These are phyloP conservation scores for Sequoia sempervirens DNA, from an alignment of 75 land plant species.

Conservation along the genomic window DNA sequence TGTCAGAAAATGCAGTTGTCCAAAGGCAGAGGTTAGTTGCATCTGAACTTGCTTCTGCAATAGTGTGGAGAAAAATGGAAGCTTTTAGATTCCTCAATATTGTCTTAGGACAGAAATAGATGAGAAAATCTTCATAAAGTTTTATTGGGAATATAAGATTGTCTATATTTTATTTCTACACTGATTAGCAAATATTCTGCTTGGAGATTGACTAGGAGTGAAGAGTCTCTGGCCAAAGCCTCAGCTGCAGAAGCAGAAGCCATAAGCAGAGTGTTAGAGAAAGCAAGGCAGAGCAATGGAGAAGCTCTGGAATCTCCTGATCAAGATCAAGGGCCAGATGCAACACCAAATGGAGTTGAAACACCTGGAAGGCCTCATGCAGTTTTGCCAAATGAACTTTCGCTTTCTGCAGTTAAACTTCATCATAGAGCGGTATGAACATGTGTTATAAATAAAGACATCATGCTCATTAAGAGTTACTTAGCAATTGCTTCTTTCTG, in stretches of 20 bases:
- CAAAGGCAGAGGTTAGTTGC: constrained; percentile 18
- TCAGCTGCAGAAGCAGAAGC: constrained; percentile 56
- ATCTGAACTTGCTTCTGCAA: neutral
- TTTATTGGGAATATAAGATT: neutral
- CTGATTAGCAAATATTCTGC: neutral
- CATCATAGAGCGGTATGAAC: constrained; percentile 50
- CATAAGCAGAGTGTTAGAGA: constrained; percentile 38
- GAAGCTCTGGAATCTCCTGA: constrained; percentile 16
- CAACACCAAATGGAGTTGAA: constrained; percentile 23
- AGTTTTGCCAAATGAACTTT: constrained; percentile 4
- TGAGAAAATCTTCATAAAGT: neutral
- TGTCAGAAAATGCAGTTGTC: constrained; percentile 35
- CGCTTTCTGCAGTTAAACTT: constrained; percentile 25
- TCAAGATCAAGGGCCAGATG: constrained; percentile 32
- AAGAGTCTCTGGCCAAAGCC: constrained; percentile 48
- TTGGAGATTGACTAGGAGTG: constrained; percentile 29
- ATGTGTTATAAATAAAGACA: constrained; percentile 3
- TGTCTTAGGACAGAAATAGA: neutral
- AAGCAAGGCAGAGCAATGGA: constrained; percentile 28
- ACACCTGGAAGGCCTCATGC: neutral
- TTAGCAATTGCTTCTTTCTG: neutral
- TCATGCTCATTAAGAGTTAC: neutral
- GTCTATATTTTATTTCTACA: neutral
- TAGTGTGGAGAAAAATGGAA: neutral
- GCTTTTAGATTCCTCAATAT: neutral